Evolutionary conservation across 2,329 filamentous ascomycete genomes (phyloP).

Genomic region (Neopestalotiopsis sp.): DNA sequence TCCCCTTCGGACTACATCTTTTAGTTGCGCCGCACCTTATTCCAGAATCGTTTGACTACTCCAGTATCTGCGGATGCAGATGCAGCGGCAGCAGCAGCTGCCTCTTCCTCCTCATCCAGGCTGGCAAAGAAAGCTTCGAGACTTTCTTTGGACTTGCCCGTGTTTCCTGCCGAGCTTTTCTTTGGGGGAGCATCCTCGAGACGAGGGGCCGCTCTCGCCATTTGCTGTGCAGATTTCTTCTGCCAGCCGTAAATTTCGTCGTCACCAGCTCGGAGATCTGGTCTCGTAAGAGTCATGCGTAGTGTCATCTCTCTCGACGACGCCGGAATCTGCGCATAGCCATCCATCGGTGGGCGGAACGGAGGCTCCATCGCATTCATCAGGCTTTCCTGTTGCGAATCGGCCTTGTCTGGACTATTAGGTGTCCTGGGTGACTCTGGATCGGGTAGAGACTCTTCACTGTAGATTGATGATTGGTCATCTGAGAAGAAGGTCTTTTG

Average conservation of each 20-base stretch:
- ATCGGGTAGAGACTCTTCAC: constrained; percentile 63
- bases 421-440: constrained; percentile 66
- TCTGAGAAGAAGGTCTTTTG: constrained; percentile 51
- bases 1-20: background rate
- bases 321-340: constrained; percentile 57
- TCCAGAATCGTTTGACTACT: constrained; percentile 69
- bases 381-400: constrained; percentile 30
- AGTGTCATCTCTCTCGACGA: constrained; percentile 89
- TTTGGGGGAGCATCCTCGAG: constrained; percentile 37
- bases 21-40: constrained; percentile 57
- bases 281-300: constrained; percentile 91
- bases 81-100: constrained; percentile 25
- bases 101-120: constrained; percentile 53
- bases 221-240: constrained; percentile 39
- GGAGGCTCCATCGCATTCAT: constrained; percentile 28
- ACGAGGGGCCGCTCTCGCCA: constrained; percentile 34
- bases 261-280: constrained; percentile 81
- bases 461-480: constrained; percentile 61
- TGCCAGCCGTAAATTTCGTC: constrained; percentile 76
- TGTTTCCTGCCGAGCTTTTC: constrained; percentile 29
- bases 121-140: constrained; percentile 60
- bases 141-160: constrained; percentile 52
- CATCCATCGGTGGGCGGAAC: constrained; percentile 34
- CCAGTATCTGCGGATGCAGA: constrained; percentile 55
- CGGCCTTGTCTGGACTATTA: constrained; percentile 49